A percentile compares a stretch with the other conserved stretches of the same genome.
These are phyloP conservation scores for Solanum hybrid DNA, from an alignment of 305 asterid genomes.

Conservation along the genomic window DNA sequence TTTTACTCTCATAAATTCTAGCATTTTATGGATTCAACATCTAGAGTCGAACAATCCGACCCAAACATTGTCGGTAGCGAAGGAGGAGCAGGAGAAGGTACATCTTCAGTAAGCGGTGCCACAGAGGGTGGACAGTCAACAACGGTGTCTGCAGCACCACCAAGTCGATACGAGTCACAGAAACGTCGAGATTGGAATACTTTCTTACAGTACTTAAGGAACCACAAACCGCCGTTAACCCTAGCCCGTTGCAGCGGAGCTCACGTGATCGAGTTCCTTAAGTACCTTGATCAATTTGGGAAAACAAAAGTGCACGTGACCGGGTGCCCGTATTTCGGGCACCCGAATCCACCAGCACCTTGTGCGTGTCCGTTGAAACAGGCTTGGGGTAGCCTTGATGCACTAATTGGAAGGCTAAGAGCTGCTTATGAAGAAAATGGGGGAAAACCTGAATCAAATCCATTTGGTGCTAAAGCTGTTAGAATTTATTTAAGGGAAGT, in stretches of 20 bases:
- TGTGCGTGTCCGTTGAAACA: conserved; percentile 35
- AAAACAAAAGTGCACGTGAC: conserved; percentile 37
- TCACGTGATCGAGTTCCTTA: conserved; percentile 41
- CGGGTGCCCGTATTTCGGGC: conserved; percentile 37
- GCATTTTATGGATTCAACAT: conserved; percentile 38
- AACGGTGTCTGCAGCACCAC: conserved; percentile 27
- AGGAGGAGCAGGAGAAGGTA: conserved; percentile 9
- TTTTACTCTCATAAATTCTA: background rate
- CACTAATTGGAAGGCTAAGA: conserved; percentile 37
- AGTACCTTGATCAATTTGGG: conserved; percentile 38
- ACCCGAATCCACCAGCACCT: conserved; percentile 38
- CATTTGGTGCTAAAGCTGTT: conserved; percentile 37
- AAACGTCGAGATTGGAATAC: conserved; percentile 84
- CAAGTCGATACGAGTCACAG: conserved; percentile 70
- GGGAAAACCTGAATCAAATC: conserved; percentile 37
- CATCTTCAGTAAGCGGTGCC: conserved; percentile 11
- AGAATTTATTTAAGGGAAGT: conserved; percentile 38
- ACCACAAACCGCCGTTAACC: conserved; percentile 46
- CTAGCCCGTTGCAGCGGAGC: conserved; percentile 40
- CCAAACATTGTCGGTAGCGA: background rate
- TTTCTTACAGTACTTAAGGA: conserved; percentile 51
- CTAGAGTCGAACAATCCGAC: conserved; percentile 21
- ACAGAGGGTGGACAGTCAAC: background rate
- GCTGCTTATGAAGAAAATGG: conserved; percentile 44
- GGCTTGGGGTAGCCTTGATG: conserved; percentile 48